These are phyloP conservation scores for Trametes punicea DNA, from an alignment of 768 basidiomycete species.

Conservation along the genomic window DNA sequence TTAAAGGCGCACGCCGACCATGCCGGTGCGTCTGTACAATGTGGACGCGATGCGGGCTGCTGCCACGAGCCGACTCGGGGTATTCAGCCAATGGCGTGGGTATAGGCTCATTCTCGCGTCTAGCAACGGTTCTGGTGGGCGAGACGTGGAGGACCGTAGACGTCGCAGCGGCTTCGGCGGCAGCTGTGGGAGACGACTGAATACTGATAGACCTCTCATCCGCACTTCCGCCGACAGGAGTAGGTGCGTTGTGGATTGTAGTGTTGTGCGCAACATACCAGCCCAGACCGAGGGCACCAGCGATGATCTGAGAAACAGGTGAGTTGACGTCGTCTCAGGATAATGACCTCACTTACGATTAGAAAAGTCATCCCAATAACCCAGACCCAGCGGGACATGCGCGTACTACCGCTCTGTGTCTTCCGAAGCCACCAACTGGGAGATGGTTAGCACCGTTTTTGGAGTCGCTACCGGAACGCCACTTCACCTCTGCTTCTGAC, in stretches of 20 bases:
- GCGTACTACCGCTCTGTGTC: constrained; percentile 50
- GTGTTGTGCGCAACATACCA: constrained; percentile 54
- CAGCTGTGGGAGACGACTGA: constrained; percentile 20
- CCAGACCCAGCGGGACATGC: constrained; percentile 68
- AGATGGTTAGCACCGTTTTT: neutral
- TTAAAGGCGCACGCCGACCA: constrained; percentile 16
- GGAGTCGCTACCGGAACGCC: neutral
- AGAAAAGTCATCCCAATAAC: constrained; percentile 58
- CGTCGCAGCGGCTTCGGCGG: constrained; percentile 21
- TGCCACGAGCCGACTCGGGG: constrained; percentile 6
- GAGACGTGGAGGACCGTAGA: constrained; percentile 43
- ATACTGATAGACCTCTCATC: constrained; percentile 16
- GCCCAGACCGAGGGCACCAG: constrained; percentile 56
- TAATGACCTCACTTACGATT: constrained; percentile 37
- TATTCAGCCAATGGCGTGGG: constrained; percentile 23
- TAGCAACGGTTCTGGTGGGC: constrained; percentile 59
- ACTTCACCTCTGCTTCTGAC: constrained; percentile 44
- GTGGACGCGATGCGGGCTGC: constrained; percentile 11
- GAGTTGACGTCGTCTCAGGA: neutral
- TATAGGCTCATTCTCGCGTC: constrained; percentile 30
- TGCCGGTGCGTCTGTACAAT: constrained; percentile 11
- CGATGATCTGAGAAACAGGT: constrained; percentile 38
- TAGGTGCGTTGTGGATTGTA: constrained; percentile 49
- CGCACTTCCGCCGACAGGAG: constrained; percentile 61
- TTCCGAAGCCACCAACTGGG: constrained; percentile 65